Evolutionary conservation across 148 eudicot species (phyloP), one percentile per base, ranked within the genome.

Genomic region (Pharnaceum exiguum): DNA sequence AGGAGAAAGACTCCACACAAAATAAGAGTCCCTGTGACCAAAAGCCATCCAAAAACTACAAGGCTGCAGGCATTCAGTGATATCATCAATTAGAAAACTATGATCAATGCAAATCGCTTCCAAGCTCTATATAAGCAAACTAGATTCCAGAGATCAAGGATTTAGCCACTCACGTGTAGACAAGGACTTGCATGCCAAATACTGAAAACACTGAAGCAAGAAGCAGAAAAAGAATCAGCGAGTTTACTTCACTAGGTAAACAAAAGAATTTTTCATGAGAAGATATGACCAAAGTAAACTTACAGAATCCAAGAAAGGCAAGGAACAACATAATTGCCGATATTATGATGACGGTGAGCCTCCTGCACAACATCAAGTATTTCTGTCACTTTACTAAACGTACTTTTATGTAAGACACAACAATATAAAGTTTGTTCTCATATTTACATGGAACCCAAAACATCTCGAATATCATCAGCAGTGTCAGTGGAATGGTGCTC

Each of bases 271-370:
- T 22, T 62, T 22, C 50, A 47, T 23, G 56, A 15, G 31, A 37
- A 47, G 58, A 8, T 10, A 60, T 46, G 10, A 21, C 25, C 10
- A 0, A 60, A 60, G 44, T 51, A 35, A 19, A 62, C 83, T 71
- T 80, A 90, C 97, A 59, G 64, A 91, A 81, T 68, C 98, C 98
- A 29, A 87, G 73, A 71, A 87, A 85, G 16, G 85, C 74, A 54
- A 91, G 44, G 46, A 77, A 65, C 45, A 91, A 94, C 96, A 91
- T 87, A 38, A 87, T 77, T 17, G 96, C 96, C 21, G 98, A 79
- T 33, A 91, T 60, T 17, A 87, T 67, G 38, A 91, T 83, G 31
- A 91, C 94, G 27, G 86, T 73, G 52, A 83, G 56, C 76, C 90
- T 80, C 81, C 96, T 91, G 84, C 72, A 62, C 42, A 38, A 73